A percentile compares a stretch with the other conserved stretches of the same genome.
These are phyloP conservation scores for Tolypocladium inflatum DNA, from an alignment of 2,329 filamentous ascomycete species.

Conservation along the genomic window DNA sequence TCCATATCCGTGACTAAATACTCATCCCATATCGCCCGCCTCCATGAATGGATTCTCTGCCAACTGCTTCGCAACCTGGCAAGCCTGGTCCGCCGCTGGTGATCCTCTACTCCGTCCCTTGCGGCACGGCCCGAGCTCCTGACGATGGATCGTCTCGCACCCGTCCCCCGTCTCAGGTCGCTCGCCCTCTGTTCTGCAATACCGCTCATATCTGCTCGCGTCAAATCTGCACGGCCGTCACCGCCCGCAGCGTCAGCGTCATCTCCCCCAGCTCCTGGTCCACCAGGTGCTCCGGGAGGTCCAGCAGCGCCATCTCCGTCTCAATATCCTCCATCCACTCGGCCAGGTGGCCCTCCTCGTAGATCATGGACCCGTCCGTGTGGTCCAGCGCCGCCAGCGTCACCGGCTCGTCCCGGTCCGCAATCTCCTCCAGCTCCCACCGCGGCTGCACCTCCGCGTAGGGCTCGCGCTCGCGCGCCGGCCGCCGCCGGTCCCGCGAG, in stretches of 20 bases:
- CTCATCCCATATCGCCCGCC: too few relatives aligned
- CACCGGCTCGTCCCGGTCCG: slow-evolving; percentile 6
- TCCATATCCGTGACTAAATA: too few relatives aligned
- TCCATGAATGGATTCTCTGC: too few relatives aligned
- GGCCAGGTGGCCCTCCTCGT: slow-evolving; percentile 8
- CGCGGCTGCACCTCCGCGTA: slow-evolving; percentile 5
- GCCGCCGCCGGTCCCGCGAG: not conserved
- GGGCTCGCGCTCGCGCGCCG: not conserved
- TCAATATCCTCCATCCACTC: slow-evolving; percentile 9
- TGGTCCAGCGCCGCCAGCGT: slow-evolving; percentile 6
- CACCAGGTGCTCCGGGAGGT: slow-evolving; percentile 5
- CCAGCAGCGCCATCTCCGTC: slow-evolving; percentile 1
- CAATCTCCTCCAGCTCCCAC: slow-evolving; percentile 2
- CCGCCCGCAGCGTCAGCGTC: slow-evolving; percentile 2
- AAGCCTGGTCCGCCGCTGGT: too few relatives aligned
- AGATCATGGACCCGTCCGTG: not conserved
- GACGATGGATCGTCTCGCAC: not conserved
- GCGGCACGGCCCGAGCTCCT: not conserved
- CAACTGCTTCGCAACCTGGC: too few relatives aligned
- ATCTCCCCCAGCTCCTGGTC: slow-evolving; percentile 2
- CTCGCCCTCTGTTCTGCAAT: not conserved
- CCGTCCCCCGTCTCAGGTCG: not conserved
- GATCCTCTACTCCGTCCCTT: too few relatives aligned
- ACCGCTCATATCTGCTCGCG: not conserved
- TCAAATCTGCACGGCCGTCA: slow-evolving; percentile 1